Conservation (phyloP, 176 grass and related monocot species). For the Musa beccarii region DNA sequence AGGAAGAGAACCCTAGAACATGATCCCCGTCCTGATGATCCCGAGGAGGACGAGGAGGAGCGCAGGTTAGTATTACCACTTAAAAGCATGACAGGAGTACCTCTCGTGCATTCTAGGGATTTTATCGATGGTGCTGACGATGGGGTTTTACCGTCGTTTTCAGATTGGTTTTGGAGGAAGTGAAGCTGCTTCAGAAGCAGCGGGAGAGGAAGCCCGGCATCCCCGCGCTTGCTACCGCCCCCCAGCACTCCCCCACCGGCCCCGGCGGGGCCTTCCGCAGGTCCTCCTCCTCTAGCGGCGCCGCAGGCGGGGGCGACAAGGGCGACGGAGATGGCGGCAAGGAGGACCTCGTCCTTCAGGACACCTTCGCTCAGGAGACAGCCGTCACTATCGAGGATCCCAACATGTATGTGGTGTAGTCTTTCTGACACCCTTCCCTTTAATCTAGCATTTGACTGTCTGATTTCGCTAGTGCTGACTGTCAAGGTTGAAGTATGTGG, state of each 20-base stretch:
- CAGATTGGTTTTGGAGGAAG: slow-evolving; percentile 9
- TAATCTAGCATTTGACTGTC: not conserved
- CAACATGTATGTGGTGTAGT: slow-evolving; percentile 48
- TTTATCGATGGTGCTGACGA: not conserved
- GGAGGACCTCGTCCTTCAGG: slow-evolving; percentile 82
- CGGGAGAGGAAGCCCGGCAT: slow-evolving; percentile 27
- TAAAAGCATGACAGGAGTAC: no score
- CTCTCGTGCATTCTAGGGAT: not conserved
- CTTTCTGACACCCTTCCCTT: not conserved
- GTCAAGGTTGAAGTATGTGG: slow-evolving; percentile 89
- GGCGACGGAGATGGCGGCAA: slow-evolving; percentile 23
- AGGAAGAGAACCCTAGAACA: slow-evolving; percentile 8
- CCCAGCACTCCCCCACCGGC: slow-evolving; percentile 9
- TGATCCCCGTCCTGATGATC: not conserved
- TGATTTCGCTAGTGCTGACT: not conserved
- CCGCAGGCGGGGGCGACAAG: not conserved
- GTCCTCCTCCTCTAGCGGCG: slow-evolving; percentile 23
- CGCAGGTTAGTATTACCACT: not conserved
- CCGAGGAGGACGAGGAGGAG: slow-evolving; percentile 5
- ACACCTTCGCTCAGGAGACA: slow-evolving; percentile 98
- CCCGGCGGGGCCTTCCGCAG: slow-evolving; percentile 10
- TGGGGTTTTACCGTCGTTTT: not conserved
- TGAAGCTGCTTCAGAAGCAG: slow-evolving; percentile 26
- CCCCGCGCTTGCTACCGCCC: slow-evolving; percentile 23
- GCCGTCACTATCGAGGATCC: slow-evolving; percentile 87